Percentiles rank a stretch among this genome's conserved stretches.
These are phyloP conservation scores for Hypholoma fasciculare DNA, from an alignment of 768 basidiomycete genomes.

Conservation along the genomic window DNA sequence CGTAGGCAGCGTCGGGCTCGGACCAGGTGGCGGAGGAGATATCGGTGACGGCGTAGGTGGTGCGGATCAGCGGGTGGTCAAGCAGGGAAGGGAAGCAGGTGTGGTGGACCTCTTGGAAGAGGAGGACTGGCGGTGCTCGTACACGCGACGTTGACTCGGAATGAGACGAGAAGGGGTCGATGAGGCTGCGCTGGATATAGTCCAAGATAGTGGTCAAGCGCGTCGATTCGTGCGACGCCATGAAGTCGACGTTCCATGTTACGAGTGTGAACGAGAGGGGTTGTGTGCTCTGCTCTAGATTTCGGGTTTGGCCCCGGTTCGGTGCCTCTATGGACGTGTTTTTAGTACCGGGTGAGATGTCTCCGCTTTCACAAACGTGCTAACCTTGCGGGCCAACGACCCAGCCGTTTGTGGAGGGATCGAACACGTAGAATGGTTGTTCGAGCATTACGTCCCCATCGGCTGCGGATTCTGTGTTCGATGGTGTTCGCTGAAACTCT, in stretches of 20 bases:
- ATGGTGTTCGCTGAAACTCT: not conserved
- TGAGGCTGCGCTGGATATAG: conserved; percentile 5
- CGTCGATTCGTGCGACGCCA: not conserved
- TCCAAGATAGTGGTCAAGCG: conserved; percentile 8
- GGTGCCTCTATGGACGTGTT: not conserved
- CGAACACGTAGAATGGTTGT: not conserved
- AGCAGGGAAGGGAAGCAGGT: conserved; percentile 6
- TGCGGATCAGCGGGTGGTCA: conserved; percentile 8
- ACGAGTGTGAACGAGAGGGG: conserved; percentile 3
- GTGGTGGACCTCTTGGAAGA: conserved; percentile 14
- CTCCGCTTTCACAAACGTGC: not conserved
- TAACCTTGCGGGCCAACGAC: too few species aligned
- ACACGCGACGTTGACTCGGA: not conserved
- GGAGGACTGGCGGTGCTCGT: conserved; percentile 6
- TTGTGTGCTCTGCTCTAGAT: not conserved
- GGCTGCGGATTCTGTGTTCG: not conserved
- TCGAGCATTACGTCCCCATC: not conserved
- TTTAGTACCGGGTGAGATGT: not conserved
- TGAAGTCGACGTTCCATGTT: conserved; percentile 20
- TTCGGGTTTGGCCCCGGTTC: not conserved
- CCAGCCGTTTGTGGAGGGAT: not conserved
- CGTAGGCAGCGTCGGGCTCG: conserved; percentile 4
- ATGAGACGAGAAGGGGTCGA: not conserved
- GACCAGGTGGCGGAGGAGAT: conserved; percentile 9
- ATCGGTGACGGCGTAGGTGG: conserved; percentile 10